Evolutionary conservation across 2,329 filamentous ascomycete species (phyloP).

Genomic region (Aspergillus pseudoviridinutans): DNA sequence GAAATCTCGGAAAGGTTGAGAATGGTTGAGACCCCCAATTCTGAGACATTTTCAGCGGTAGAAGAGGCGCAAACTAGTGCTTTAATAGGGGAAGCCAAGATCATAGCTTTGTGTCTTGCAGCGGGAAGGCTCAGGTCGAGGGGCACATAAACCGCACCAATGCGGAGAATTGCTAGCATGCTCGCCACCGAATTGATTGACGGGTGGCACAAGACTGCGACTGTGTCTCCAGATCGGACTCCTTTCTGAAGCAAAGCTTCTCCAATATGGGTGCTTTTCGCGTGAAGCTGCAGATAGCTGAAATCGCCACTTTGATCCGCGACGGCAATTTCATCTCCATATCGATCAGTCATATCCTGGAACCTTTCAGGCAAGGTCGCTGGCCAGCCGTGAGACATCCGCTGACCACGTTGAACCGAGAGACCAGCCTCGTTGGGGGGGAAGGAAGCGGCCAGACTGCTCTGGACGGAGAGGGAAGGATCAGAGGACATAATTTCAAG

Average conservation of each 20-base stretch:
- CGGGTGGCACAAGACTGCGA: neutral
- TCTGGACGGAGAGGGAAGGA: too few relatives aligned
- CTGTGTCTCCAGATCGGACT: neutral
- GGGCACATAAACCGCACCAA: constrained; percentile 34
- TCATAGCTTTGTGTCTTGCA: neutral
- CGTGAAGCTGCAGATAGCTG: neutral
- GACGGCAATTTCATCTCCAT: too few relatives aligned
- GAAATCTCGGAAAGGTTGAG: too few relatives aligned
- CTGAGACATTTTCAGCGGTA: neutral
- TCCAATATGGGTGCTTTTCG: neutral
- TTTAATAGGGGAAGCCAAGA: neutral
- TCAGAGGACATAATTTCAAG: too few relatives aligned
- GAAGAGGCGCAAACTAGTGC: neutral
- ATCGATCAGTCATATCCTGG: too few relatives aligned
- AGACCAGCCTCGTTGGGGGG: too few relatives aligned
- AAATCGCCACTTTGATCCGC: too few relatives aligned
- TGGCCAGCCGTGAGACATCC: too few relatives aligned
- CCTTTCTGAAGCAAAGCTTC: neutral
- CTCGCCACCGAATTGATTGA: neutral
- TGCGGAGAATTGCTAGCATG: constrained; percentile 5
- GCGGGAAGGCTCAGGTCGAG: constrained; percentile 32
- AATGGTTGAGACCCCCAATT: too few relatives aligned
- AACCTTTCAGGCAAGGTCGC: too few relatives aligned
- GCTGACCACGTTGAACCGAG: too few relatives aligned
- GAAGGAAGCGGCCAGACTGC: too few relatives aligned